Base-by-base conservation (phyloP, 257 asterid genomes). In the Oldenlandia corymbosa region DNA sequence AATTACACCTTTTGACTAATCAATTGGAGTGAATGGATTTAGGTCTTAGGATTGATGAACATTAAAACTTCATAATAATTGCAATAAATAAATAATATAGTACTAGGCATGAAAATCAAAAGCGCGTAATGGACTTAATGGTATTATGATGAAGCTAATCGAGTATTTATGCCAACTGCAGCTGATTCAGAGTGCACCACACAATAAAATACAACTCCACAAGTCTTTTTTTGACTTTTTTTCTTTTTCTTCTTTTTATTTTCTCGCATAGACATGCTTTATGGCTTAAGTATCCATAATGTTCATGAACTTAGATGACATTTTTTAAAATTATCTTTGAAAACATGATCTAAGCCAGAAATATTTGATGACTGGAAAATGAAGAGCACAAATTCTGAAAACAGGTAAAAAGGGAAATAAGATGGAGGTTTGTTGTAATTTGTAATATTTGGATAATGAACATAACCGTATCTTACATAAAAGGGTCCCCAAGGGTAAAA, bases 51-150 rank as follows among this genome's bases (percentile, higher is more conserved):
- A n/a, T n/a, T n/a, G n/a, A n/a, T n/a, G n/a, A n/a, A n/a, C n/a
- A n/a, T n/a, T n/a, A n/a, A n/a, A n/a, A n/a, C n/a, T n/a, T n/a
- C n/a, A n/a, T n/a, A n/a, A n/a, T n/a, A n/a, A n/a, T n/a, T n/a
- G n/a, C n/a, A n/a, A n/a, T n/a, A n/a, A n/a, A n/a, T n/a, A n/a
- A n/a, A n/a, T n/a, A n/a, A n/a, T 27, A 62, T 51, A 51, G n/a
- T 26, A 21, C n/a, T 8, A 58, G 21, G n/a, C 39, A 4, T 50
- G 42, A 28, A 26, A 12, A 21, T 10, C 11, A 1, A 17, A 73
- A 58, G 67, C 74, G 71, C 83, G 83, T 66, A 24, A 62, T 39
- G 26, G 62, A 47, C n/a, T 67, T 55, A 39, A 27, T 65, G 67
- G 37, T 31, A 37, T 3, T 3, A 10, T 27, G 24, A 1, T 53